Percentiles rank a stretch among this genome's conserved stretches.
Conservation (phyloP, 1,284 basidiomycete genomes). For the Cutaneotrichosporon sp. region DNA sequence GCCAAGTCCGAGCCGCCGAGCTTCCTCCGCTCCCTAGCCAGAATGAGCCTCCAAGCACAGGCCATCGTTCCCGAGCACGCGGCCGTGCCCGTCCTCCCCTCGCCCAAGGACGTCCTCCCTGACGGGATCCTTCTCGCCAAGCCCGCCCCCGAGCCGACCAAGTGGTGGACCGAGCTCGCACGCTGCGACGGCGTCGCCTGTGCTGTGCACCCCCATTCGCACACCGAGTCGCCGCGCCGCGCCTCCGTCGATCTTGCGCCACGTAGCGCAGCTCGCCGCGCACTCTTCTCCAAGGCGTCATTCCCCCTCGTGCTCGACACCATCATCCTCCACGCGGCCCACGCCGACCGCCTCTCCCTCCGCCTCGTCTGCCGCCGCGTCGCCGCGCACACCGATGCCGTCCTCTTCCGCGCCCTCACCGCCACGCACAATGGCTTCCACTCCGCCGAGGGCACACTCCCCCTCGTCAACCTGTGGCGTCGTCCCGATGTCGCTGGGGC, state of each 20-base stretch:
- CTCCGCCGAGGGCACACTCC: neutral
- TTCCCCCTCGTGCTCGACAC: neutral
- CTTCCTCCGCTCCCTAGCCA: neutral
- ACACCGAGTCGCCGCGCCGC: neutral
- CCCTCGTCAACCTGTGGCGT: neutral
- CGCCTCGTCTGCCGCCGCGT: conserved; percentile 4
- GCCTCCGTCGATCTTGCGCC: neutral
- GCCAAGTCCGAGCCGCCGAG: neutral
- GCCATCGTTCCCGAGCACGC: neutral
- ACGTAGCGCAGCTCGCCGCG: neutral
- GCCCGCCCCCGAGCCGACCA: neutral
- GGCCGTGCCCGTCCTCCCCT: neutral
- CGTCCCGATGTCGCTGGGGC: conserved; percentile 5
- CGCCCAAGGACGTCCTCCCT: neutral
- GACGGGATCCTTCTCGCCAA: neutral
- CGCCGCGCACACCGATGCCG: neutral
- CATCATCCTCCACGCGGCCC: neutral
- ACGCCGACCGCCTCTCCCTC: neutral
- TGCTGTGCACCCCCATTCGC: neutral
- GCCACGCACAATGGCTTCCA: neutral
- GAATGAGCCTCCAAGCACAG: neutral
- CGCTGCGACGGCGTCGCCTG: neutral
- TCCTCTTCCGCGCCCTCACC: neutral
- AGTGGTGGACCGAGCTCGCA: neutral
- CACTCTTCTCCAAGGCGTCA: neutral